Evolutionary conservation across 257 asterid genomes (phyloP).

Genomic region (Paulownia fortunei): DNA sequence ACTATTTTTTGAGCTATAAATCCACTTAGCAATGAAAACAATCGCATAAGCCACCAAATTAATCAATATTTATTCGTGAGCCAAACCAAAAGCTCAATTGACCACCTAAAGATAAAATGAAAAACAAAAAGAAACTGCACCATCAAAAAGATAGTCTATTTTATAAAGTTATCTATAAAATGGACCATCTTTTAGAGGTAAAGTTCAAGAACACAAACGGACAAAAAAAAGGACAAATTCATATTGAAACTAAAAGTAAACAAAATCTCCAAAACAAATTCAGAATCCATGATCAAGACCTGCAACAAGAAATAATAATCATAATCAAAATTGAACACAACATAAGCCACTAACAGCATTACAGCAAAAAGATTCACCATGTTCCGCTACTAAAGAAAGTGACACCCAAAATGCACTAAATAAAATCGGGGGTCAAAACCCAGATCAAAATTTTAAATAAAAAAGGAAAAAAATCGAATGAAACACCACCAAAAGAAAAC

Average conservation of each 20-base stretch:
- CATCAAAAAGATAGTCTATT: background rate
- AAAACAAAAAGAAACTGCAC: background rate
- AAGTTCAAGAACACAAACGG: background rate
- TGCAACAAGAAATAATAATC: background rate
- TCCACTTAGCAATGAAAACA: background rate
- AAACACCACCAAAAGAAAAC: background rate
- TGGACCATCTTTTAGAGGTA: too few species aligned
- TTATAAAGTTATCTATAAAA: background rate
- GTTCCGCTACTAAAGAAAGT: background rate
- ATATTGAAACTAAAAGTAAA: background rate
- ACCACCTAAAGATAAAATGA: background rate
- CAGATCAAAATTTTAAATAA: background rate
- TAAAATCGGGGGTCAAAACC: slow-evolving; percentile 8
- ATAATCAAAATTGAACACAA: background rate
- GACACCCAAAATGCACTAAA: background rate
- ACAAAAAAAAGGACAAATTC: background rate
- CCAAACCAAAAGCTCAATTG: background rate
- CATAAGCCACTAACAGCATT: background rate
- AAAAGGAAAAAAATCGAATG: background rate
- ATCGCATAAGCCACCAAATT: background rate
- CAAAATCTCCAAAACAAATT: slow-evolving; percentile 1
- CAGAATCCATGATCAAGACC: slow-evolving; percentile 9
- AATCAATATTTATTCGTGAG: slow-evolving; percentile 18
- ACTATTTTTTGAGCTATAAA: background rate
- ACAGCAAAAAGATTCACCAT: background rate